Conservation (phyloP, 2,329 filamentous ascomycete species). For the Emergomyces africanus region DNA sequence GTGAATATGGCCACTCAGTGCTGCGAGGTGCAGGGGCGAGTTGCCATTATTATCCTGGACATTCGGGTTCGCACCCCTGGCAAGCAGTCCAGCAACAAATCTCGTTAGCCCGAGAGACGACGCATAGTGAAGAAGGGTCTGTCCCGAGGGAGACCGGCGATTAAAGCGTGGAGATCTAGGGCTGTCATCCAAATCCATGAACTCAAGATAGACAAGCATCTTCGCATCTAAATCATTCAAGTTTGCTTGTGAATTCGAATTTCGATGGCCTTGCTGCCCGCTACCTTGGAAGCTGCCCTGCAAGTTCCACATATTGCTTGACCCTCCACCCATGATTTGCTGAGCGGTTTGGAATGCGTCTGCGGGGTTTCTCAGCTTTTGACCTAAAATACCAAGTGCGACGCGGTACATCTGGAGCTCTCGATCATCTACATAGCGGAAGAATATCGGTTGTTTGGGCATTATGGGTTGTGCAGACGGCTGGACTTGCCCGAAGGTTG, state of each 20-base stretch:
- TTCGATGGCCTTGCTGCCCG: constrained; percentile 34
- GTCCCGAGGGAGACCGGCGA: constrained; percentile 49
- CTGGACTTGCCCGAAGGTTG: constrained; percentile 35
- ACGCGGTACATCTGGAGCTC: constrained; percentile 36
- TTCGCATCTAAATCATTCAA: constrained; percentile 49
- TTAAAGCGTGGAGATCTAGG: constrained; percentile 56
- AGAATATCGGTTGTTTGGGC: constrained; percentile 41
- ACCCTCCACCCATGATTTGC: constrained; percentile 34
- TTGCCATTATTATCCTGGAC: constrained; percentile 66
- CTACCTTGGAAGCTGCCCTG: constrained; percentile 31
- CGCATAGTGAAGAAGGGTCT: constrained; percentile 70
- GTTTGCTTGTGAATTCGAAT: constrained; percentile 26
- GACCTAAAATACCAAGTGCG: constrained; percentile 33
- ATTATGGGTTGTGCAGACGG: constrained; percentile 29
- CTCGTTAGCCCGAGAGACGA: constrained; percentile 62
- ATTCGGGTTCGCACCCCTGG: constrained; percentile 64
- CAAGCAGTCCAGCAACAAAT: constrained; percentile 64
- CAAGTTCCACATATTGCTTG: constrained; percentile 36
- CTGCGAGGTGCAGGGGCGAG: constrained; percentile 69
- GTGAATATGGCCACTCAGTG: constrained; percentile 60
- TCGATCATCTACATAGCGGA: constrained; percentile 53
- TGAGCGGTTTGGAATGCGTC: constrained; percentile 37
- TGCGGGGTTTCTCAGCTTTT: constrained; percentile 34
- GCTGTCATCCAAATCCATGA: constrained; percentile 66
- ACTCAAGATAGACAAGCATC: constrained; percentile 61